Conservation (phyloP, 164 flowering plant species). For the Macadamia tetraphylla region DNA sequence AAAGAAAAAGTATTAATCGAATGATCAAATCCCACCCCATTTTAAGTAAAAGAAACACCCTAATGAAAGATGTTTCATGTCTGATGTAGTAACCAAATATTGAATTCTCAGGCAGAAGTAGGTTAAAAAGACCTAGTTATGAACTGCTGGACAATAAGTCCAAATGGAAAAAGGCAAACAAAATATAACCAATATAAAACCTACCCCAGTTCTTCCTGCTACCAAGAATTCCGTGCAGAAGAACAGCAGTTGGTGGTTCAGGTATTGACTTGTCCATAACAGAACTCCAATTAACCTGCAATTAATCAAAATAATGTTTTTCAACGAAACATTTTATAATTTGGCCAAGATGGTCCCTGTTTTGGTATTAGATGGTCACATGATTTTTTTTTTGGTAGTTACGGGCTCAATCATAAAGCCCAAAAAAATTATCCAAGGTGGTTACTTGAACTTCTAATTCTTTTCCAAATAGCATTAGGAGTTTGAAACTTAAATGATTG, state of each 20-base stretch:
- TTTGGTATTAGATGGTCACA: no score
- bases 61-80: background rate
- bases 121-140: background rate
- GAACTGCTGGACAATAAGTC: background rate
- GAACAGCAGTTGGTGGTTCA: constrained; percentile 91
- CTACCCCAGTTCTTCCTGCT: constrained; percentile 96
- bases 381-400: no score
- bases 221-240: constrained; percentile 93
- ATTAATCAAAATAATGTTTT: no score
- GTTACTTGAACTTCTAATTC: no score
- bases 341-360: no score
- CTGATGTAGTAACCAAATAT: background rate
- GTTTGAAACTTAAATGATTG: no score
- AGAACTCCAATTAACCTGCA: constrained; percentile 82
- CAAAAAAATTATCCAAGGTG: no score
- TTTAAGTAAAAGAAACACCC: no score
- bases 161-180: background rate
- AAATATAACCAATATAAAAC: constrained; percentile 9
- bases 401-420: no score
- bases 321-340: no score
- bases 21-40: constrained; percentile 57
- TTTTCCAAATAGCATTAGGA: no score
- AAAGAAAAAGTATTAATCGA: background rate
- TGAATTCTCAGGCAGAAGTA: background rate
- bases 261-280: constrained; percentile 43